Conservation (phyloP, 768 basidiomycete genomes). For the Lactifluus hygrophoroides region DNA sequence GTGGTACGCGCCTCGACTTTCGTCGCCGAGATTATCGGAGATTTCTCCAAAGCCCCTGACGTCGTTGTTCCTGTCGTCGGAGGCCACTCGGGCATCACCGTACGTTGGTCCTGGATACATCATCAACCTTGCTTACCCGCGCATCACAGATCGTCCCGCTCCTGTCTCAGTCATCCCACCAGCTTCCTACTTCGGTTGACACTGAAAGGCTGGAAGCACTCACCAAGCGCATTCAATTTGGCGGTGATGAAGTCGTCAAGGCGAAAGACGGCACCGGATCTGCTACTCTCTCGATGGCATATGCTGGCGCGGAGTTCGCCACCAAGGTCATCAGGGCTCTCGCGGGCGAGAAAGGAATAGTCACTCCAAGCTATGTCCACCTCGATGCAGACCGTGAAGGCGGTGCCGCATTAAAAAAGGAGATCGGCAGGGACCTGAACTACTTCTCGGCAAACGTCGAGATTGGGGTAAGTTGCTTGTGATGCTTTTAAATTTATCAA, state of each 20-base stretch:
- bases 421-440: slow-evolving; percentile 65
- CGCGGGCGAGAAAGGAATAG: slow-evolving; percentile 81
- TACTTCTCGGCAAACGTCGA: slow-evolving; percentile 88
- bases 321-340: slow-evolving; percentile 73
- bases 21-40: slow-evolving; percentile 67
- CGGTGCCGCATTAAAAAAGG: slow-evolving; percentile 64
- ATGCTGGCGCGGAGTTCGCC: slow-evolving; percentile 88
- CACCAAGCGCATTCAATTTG: slow-evolving; percentile 85
- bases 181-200: slow-evolving; percentile 54
- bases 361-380: slow-evolving; percentile 80
- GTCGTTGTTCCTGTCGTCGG: slow-evolving; percentile 86
- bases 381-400: slow-evolving; percentile 63
- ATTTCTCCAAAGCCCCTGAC: slow-evolving; percentile 50
- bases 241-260: slow-evolving; percentile 97
- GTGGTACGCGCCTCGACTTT: slow-evolving; percentile 98
- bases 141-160: slow-evolving; percentile 73
- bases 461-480: slow-evolving; percentile 68
- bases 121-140: neutral
- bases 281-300: slow-evolving; percentile 96
- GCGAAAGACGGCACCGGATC: slow-evolving; percentile 93
- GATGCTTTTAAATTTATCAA: too few relatives aligned
- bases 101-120: slow-evolving; percentile 28
- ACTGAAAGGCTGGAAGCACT: slow-evolving; percentile 47
- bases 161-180: slow-evolving; percentile 80
- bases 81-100: slow-evolving; percentile 89